A percentile compares a stretch with the other conserved stretches of the same genome.
Conservation (phyloP, 2,329 filamentous ascomycete species). For the Leptographium flavum region DNA sequence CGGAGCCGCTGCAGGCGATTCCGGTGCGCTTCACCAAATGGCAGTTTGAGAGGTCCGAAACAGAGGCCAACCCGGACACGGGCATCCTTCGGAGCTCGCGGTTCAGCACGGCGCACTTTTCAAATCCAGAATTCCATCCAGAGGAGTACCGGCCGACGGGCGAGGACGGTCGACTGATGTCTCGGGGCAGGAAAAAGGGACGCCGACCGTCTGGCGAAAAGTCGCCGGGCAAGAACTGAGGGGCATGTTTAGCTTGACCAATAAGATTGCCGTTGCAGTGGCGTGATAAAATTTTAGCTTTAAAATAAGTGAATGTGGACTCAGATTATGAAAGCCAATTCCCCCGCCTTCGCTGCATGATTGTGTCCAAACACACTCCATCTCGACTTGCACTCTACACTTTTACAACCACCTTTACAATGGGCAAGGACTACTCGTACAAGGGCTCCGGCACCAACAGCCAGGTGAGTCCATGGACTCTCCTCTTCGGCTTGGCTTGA, state of each 20-base stretch:
- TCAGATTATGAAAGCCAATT: too few relatives aligned
- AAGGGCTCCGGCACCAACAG: slow-evolving; percentile 46
- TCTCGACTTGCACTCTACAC: not conserved
- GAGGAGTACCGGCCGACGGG: slow-evolving; percentile 31
- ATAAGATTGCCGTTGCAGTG: too few relatives aligned
- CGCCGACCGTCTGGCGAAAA: not conserved
- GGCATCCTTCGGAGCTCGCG: slow-evolving; percentile 52
- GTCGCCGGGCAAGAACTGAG: not conserved
- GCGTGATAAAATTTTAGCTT: too few relatives aligned
- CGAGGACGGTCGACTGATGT: not conserved
- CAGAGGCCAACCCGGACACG: slow-evolving; percentile 2
- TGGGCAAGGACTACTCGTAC: slow-evolving; percentile 22
- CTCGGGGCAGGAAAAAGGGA: not conserved
- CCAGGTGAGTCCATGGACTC: slow-evolving; percentile 28
- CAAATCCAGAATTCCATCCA: slow-evolving; percentile 47
- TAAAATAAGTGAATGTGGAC: too few relatives aligned
- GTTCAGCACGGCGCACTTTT: slow-evolving; percentile 53
- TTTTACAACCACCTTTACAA: not conserved
- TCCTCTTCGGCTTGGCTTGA: too few relatives aligned
- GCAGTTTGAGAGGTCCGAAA: slow-evolving; percentile 24
- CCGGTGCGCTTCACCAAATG: slow-evolving; percentile 40
- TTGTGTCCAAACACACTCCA: too few relatives aligned
- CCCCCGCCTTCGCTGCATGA: too few relatives aligned
- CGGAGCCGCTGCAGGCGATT: slow-evolving; percentile 20
- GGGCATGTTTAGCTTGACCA: too few relatives aligned